Evolutionary conservation across 2,329 filamentous ascomycete genomes (phyloP).

Genomic region (Trichoderma koningii): DNA sequence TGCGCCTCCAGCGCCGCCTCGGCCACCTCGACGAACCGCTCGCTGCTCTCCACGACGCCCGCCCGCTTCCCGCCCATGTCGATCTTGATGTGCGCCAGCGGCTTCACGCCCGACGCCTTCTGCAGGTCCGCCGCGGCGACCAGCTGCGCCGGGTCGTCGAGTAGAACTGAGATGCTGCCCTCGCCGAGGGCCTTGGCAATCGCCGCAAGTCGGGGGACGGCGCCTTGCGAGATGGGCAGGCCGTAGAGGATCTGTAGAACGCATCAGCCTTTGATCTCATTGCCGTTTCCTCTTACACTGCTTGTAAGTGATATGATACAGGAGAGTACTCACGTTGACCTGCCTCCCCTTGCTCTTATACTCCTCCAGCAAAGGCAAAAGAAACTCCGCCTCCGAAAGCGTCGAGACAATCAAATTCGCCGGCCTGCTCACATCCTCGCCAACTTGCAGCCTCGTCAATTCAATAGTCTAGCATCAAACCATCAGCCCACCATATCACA

Average conservation of each 20-base stretch:
- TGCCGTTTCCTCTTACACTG: too few relatives aligned
- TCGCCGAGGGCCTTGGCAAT: constrained; percentile 59
- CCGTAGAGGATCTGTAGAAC: constrained; percentile 65
- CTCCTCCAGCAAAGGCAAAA: constrained; percentile 61
- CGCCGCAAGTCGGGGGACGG: constrained; percentile 59
- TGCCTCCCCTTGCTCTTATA: constrained; percentile 55
- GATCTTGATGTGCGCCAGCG: constrained; percentile 69
- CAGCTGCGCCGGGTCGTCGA: constrained; percentile 69
- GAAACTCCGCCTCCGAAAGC: constrained; percentile 69
- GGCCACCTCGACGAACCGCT: constrained; percentile 52
- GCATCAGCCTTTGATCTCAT: background rate
- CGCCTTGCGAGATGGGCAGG: constrained; percentile 65
- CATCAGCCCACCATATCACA: constrained; percentile 24
- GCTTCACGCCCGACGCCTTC: constrained; percentile 47
- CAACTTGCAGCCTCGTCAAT: constrained; percentile 70
- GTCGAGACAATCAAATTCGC: constrained; percentile 73
- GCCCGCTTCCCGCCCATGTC: constrained; percentile 74
- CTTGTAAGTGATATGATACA: too few relatives aligned
- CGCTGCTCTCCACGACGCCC: constrained; percentile 56
- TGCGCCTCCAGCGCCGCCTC: constrained; percentile 40
- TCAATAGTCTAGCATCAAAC: constrained; percentile 58
- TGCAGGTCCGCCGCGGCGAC: constrained; percentile 48
- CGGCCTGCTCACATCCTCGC: constrained; percentile 48
- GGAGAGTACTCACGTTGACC: constrained; percentile 55
- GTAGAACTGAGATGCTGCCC: constrained; percentile 62